A percentile compares a stretch with the other conserved stretches of the same genome.
Evolutionary conservation across 148 eudicot genomes (phyloP).

Genomic region (Nepenthes gracilis): DNA sequence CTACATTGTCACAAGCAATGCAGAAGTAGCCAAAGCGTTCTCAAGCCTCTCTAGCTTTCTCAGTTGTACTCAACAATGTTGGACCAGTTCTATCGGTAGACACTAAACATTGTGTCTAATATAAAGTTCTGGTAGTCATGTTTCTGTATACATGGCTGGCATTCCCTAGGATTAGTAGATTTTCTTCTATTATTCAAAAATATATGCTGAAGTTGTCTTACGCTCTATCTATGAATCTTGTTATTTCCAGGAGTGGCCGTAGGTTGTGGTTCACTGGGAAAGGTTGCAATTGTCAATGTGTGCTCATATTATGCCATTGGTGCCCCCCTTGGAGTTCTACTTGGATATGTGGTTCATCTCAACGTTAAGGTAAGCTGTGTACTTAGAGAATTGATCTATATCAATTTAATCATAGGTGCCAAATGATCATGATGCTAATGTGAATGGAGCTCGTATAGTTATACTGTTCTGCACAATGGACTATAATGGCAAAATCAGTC

Average conservation of each 20-base stretch:
- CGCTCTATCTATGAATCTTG: neutral
- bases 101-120: too few relatives aligned
- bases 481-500: too few relatives aligned
- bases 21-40: conserved; percentile 26
- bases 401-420: neutral
- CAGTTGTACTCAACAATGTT: conserved; percentile 31
- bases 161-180: neutral
- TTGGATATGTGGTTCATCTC: conserved; percentile 19
- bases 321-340: conserved; percentile 24
- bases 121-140: too few relatives aligned
- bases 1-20: conserved; percentile 27
- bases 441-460: neutral
- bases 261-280: conserved; percentile 26
- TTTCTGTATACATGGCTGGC: too few relatives aligned
- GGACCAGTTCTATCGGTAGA: conserved; percentile 34
- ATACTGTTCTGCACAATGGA: neutral
- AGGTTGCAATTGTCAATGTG: conserved; percentile 23
- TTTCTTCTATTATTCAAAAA: neutral
- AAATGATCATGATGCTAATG: neutral
- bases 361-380: conserved; percentile 19
- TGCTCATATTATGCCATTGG: conserved; percentile 25
- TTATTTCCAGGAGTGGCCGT: conserved; percentile 28
- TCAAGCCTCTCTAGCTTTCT: conserved; percentile 28
- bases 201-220: neutral
- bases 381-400: neutral